These are phyloP conservation scores for Purpureocillium lavendulum DNA, from an alignment of 2,329 filamentous ascomycete species.

Conservation along the genomic window DNA sequence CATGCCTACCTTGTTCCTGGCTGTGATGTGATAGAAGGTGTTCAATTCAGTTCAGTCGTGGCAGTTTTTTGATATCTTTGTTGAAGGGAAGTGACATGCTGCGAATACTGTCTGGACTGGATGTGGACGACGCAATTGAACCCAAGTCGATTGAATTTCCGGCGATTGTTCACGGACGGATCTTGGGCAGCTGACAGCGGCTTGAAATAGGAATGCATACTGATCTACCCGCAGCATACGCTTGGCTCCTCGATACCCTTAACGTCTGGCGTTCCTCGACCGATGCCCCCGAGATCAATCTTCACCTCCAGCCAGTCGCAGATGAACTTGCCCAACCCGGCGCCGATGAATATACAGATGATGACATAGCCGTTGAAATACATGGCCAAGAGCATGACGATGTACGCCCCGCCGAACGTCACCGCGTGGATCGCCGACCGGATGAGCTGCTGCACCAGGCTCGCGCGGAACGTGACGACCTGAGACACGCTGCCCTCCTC, in stretches of 20 bases:
- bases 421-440: constrained; percentile 59
- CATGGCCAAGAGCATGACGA: constrained; percentile 63
- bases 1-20: neutral
- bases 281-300: constrained; percentile 23
- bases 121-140: too few species aligned
- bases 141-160: too few species aligned
- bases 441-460: constrained; percentile 53
- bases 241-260: constrained; percentile 35
- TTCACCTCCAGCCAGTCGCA: constrained; percentile 42
- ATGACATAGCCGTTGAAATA: constrained; percentile 66
- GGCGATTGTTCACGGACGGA: too few species aligned
- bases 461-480: constrained; percentile 41
- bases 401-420: constrained; percentile 68
- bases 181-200: too few species aligned
- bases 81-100: too few species aligned
- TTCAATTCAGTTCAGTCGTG: too few species aligned
- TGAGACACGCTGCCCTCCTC: constrained; percentile 13
- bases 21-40: neutral
- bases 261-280: constrained; percentile 12
- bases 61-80: too few species aligned
- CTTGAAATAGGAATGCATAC: neutral
- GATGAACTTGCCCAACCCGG: constrained; percentile 43
- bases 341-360: constrained; percentile 61
- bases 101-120: too few species aligned
- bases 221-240: constrained; percentile 36